Base-by-base conservation (phyloP, 768 basidiomycete genomes). In the Macrolepiota dolichaula region DNA sequence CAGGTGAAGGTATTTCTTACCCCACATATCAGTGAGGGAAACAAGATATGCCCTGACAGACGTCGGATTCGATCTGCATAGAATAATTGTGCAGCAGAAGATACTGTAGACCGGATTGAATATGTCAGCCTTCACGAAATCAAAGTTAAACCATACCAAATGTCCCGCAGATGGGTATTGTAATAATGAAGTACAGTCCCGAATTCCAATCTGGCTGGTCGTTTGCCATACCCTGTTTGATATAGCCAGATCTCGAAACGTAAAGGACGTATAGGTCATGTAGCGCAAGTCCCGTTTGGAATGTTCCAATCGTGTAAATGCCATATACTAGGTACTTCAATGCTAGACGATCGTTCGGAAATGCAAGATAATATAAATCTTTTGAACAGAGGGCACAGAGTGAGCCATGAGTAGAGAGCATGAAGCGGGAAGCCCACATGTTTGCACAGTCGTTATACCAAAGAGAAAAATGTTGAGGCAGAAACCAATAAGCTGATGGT, bases 301-400 rank as follows among this genome's bases (percentile, higher is more conserved):
- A 19, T 7, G 42, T 40, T 54, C 58, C 57, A 11, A 63, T 17
- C 5, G 25, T 4, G 49, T 59, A 37, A 3, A 63, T 19, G 17
- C 57, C 51, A 51, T 63, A 63, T 15, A 50, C 62, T 4, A 63
- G 47, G 24, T 38, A 59, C 29, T 62, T 61, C 50, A 61, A 53
- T 13, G 37, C 29, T 13, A 27, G 24, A 11, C 27, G 47, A 36
- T 63, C 62, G 24, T 46, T 55, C 19, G 62, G 62, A 15, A 63
- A 63, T 1, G 62, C 62, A 7, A 59, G 51, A 35, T 63, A 63
- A 59, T 63, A 63, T 25, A 58, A 35, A 35, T 63, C 62, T 63
- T n/a, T 12, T 15, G 25, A 29, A 22, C 2, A 10, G 46, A 35
- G 36, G 6, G 29, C 10, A 40, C 22, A 11, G 6, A 51, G 35